Evolutionary conservation across 495 filamentous ascomycete species (phyloP).

Genomic region (Lentithecium fluviatile): DNA sequence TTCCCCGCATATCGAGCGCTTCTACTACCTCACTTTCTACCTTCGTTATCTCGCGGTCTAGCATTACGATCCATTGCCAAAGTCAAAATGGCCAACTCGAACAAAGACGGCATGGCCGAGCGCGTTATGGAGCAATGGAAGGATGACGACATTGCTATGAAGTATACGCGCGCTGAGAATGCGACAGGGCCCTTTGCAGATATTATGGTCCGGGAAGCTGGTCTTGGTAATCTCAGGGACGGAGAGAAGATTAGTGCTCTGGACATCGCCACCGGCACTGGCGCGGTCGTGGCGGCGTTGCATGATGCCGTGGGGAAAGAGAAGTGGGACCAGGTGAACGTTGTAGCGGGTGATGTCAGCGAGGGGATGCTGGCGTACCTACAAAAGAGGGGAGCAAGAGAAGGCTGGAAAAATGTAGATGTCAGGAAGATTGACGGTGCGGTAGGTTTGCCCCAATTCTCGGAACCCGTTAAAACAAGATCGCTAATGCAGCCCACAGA

Average conservation of each 20-base stretch:
- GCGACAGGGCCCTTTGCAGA: conserved; percentile 11
- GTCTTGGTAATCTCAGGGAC: neutral
- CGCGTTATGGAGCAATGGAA: neutral
- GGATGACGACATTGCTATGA: neutral
- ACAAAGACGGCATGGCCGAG: neutral
- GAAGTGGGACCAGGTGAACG: conserved; percentile 7
- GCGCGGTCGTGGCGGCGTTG: conserved; percentile 2
- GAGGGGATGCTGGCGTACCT: conserved; percentile 11
- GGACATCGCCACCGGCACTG: conserved; percentile 22
- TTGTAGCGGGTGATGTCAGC: conserved; percentile 9
- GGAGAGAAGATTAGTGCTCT: conserved; percentile 1
- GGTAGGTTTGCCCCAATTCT: conserved; percentile 1
- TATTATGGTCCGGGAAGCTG: conserved; percentile 1
- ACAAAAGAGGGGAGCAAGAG: neutral
- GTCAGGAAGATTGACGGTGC: conserved; percentile 9
- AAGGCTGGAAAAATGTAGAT: conserved; percentile 14
- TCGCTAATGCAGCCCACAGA: neutral
- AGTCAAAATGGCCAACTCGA: neutral
- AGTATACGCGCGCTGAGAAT: conserved; percentile 11
- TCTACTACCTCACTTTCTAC: too few relatives aligned
- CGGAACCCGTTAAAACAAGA: neutral
- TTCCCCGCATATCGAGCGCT: too few relatives aligned
- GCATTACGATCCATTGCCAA: neutral
- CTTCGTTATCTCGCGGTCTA: neutral
- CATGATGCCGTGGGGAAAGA: conserved; percentile 3